Evolutionary conservation across 768 basidiomycete genomes (phyloP).

Genomic region (Heimioporus sp.): DNA sequence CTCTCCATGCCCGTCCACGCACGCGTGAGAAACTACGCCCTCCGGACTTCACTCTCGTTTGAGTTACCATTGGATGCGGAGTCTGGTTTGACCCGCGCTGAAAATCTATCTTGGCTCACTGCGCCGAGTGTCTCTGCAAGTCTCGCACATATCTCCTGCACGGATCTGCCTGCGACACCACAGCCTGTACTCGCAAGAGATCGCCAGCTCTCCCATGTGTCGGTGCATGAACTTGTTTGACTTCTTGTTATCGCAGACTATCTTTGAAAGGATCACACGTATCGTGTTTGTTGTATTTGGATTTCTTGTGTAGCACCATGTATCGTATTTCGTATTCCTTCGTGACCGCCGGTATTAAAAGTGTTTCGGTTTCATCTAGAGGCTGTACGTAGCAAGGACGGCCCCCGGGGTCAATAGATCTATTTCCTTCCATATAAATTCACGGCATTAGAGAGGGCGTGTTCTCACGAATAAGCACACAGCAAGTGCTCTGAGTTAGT

Average conservation of each 20-base stretch:
- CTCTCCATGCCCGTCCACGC: not conserved
- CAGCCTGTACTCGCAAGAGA: not conserved
- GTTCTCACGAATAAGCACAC: constrained; percentile 22
- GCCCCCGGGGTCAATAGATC: too few relatives aligned
- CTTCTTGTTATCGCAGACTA: not conserved
- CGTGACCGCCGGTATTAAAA: too few relatives aligned
- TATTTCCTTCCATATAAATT: too few relatives aligned
- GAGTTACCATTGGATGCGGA: not conserved
- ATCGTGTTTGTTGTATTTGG: not conserved
- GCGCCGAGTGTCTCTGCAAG: not conserved
- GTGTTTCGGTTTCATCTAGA: not conserved
- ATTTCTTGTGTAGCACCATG: not conserved
- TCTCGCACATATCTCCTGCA: not conserved
- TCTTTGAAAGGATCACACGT: too few relatives aligned
- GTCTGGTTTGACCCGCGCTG: not conserved
- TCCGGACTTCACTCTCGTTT: not conserved
- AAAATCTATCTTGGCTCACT: not conserved
- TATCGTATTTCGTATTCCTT: not conserved
- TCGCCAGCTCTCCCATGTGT: not conserved
- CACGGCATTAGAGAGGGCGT: constrained; percentile 1
- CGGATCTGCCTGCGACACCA: not conserved
- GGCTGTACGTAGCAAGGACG: not conserved
- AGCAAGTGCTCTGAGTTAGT: not conserved
- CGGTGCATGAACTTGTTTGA: not conserved
- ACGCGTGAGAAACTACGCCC: not conserved